A percentile compares a stretch with the other conserved stretches of the same genome.
These are phyloP conservation scores for Carnegiea gigantea DNA, from an alignment of 179 eudicot species.

Conservation along the genomic window DNA sequence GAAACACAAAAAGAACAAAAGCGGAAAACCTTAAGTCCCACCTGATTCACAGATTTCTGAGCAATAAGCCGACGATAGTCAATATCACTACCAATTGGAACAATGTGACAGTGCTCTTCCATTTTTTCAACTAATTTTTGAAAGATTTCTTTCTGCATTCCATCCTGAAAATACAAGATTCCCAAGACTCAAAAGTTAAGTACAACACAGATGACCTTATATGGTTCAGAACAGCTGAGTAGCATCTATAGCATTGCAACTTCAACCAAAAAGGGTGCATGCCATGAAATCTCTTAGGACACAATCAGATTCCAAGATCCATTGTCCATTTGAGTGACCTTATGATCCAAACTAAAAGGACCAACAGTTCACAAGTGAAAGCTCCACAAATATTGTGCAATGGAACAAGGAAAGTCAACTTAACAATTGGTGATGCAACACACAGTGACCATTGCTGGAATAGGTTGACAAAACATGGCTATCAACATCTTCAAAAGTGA, in stretches of 20 bases:
- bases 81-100: slow-evolving; percentile 79
- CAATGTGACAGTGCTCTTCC: slow-evolving; percentile 70
- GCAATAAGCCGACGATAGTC: slow-evolving; percentile 91
- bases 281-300: neutral
- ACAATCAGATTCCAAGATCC: slow-evolving; percentile 2
- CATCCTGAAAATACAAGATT: slow-evolving; percentile 58
- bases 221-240: neutral
- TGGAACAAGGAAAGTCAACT: neutral
- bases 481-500: neutral
- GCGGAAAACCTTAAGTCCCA: slow-evolving; percentile 24
- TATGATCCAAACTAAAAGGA: neutral
- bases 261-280: neutral
- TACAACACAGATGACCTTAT: neutral
- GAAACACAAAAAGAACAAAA: neutral
- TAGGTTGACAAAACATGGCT: neutral
- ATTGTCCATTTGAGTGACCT: neutral
- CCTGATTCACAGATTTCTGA: slow-evolving; percentile 64
- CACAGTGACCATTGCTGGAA: neutral
- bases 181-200: neutral
- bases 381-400: slow-evolving; percentile 1
- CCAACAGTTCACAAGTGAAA: neutral
- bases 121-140: slow-evolving; percentile 55
- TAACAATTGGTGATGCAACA: too few species aligned
- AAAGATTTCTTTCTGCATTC: slow-evolving; percentile 93
- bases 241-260: neutral